Percentiles rank a stretch among this genome's conserved stretches.
These are phyloP conservation scores for Glycine latifolia DNA, from an alignment of 306 rosid species.

Conservation along the genomic window DNA sequence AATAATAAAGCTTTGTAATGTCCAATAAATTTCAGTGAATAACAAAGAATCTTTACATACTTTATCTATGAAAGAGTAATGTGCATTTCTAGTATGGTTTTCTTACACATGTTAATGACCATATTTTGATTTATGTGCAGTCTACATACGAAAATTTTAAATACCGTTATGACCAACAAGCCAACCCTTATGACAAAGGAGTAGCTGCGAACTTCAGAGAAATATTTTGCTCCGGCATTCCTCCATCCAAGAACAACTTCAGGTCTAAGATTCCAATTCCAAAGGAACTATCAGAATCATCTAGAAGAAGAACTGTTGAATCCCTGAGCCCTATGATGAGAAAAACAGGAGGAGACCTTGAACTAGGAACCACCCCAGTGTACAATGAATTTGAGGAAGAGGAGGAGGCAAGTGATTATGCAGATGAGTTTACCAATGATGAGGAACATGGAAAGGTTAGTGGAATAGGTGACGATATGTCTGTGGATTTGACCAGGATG, in stretches of 20 bases:
- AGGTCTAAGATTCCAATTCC: slow-evolving; percentile 59
- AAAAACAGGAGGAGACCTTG: slow-evolving; percentile 52
- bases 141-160: slow-evolving; percentile 83
- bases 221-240: slow-evolving; percentile 64
- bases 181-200: slow-evolving; percentile 69
- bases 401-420: slow-evolving; percentile 36
- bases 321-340: slow-evolving; percentile 56
- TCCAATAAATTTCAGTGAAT: no score
- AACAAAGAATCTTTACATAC: no score
- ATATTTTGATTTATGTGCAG: slow-evolving; percentile 51
- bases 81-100: neutral
- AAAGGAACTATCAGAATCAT: slow-evolving; percentile 48
- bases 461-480: slow-evolving; percentile 31
- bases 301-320: slow-evolving; percentile 44
- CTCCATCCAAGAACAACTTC: slow-evolving; percentile 73
- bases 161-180: slow-evolving; percentile 67
- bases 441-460: slow-evolving; percentile 49
- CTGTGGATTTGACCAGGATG: slow-evolving; percentile 52
- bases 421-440: slow-evolving; percentile 44
- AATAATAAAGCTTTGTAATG: no score
- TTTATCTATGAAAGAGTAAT: neutral
- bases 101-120: neutral
- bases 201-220: slow-evolving; percentile 59
- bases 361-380: slow-evolving; percentile 49
- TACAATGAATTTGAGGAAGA: slow-evolving; percentile 51